Conservation (phyloP, 2,329 filamentous ascomycete species). For the Botrytis paeoniae region DNA sequence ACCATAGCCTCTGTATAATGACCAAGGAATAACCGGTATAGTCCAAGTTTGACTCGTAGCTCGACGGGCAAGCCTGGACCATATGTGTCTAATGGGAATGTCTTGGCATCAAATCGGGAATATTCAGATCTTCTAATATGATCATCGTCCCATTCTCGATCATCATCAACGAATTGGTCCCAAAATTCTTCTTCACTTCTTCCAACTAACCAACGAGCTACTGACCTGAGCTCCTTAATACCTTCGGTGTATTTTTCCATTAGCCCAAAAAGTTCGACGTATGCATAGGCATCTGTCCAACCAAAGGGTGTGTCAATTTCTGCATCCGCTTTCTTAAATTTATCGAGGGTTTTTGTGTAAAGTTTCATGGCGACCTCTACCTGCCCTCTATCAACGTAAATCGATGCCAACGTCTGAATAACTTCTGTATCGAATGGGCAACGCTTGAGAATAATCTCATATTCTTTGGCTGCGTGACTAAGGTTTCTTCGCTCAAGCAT, state of each 20-base stretch:
- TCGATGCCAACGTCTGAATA: slow-evolving; percentile 38
- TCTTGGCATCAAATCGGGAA: slow-evolving; percentile 55
- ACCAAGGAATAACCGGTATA: slow-evolving; percentile 73
- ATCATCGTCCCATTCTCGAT: slow-evolving; percentile 83
- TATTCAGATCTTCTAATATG: slow-evolving; percentile 65
- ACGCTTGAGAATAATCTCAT: slow-evolving; percentile 51
- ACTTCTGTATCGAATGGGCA: slow-evolving; percentile 46
- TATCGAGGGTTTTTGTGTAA: slow-evolving; percentile 37
- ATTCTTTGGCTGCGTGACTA: slow-evolving; percentile 54
- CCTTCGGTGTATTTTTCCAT: slow-evolving; percentile 62
- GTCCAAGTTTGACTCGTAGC: slow-evolving; percentile 76
- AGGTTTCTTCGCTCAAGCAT: slow-evolving; percentile 54
- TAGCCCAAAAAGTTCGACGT: slow-evolving; percentile 74
- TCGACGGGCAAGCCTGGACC: slow-evolving; percentile 75
- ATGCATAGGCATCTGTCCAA: slow-evolving; percentile 85
- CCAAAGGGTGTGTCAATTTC: slow-evolving; percentile 25
- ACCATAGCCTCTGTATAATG: slow-evolving; percentile 72
- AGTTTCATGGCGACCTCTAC: slow-evolving; percentile 36
- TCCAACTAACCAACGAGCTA: slow-evolving; percentile 80
- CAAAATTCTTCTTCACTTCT: slow-evolving; percentile 72
- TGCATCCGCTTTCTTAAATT: slow-evolving; percentile 27
- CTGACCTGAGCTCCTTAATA: slow-evolving; percentile 63
- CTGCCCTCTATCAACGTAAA: slow-evolving; percentile 38
- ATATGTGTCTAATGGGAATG: slow-evolving; percentile 58
- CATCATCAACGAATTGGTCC: slow-evolving; percentile 69